A percentile compares a stretch with the other conserved stretches of the same genome.
phyloP scores from a whole-genome alignment of 345 rosid genomes.

The Citrus australasica region DNA sequence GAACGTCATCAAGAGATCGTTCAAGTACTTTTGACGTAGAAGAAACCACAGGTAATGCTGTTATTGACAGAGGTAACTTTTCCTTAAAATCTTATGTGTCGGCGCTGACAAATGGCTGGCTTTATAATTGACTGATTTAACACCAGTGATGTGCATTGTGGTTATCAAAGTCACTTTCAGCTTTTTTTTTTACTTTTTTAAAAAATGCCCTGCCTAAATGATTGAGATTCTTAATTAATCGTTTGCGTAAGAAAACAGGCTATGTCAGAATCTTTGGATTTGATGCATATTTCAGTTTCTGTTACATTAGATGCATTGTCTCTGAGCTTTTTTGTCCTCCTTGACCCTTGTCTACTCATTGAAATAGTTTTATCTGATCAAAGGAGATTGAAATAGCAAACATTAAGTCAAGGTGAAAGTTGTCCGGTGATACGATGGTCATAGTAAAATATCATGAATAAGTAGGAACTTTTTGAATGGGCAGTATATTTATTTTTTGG shows the following conservation, averaged over 20 bases:
- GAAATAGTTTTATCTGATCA: background rate
- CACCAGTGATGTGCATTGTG: background rate
- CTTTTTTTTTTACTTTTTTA: background rate
- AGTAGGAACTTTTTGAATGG: background rate
- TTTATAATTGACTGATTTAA: slow-evolving; percentile 1
- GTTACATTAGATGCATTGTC: too few relatives aligned
- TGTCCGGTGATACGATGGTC: background rate
- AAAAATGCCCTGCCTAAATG: background rate
- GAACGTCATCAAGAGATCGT: slow-evolving; percentile 65
- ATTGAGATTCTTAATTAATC: background rate
- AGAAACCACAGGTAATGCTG: slow-evolving; percentile 55
- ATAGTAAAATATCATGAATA: background rate
- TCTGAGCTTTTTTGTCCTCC: background rate
- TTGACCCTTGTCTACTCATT: background rate
- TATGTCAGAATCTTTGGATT: background rate
- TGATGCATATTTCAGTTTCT: background rate
- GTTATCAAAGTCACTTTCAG: background rate
- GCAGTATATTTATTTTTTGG: background rate
- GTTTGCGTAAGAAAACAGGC: background rate
- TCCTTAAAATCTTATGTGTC: background rate
- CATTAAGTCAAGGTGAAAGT: background rate
- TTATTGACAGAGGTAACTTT: slow-evolving; percentile 1
- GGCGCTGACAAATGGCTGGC: background rate
- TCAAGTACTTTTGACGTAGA: slow-evolving; percentile 43
- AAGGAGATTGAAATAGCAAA: background rate